Conservation (phyloP, 306 rosid species). For the Arachis hypogaea region DNA sequence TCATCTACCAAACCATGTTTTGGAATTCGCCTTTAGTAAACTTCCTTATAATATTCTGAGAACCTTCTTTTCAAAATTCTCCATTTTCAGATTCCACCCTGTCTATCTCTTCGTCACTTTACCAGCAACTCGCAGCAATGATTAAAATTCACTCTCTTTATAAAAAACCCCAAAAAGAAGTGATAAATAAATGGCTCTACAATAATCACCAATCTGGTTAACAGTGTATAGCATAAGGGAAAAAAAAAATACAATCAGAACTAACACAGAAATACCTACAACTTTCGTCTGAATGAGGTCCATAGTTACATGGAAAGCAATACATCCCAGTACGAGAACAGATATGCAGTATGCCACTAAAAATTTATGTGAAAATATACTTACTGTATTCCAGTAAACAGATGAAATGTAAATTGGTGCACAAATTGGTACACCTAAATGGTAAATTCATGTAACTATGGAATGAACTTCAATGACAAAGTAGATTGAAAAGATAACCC, state of each 20-base stretch:
- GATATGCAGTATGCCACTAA: too few relatives aligned
- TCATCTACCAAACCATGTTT: slow-evolving; percentile 7
- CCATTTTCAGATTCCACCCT: slow-evolving; percentile 14
- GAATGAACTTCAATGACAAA: too few relatives aligned
- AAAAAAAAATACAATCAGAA: neutral
- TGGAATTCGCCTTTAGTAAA: neutral
- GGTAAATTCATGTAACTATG: too few relatives aligned
- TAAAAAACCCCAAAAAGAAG: neutral
- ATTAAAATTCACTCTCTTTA: slow-evolving; percentile 21
- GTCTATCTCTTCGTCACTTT: slow-evolving; percentile 7
- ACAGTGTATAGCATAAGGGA: neutral
- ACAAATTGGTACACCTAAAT: too few relatives aligned
- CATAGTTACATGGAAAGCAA: too few relatives aligned
- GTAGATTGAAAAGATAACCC: too few relatives aligned
- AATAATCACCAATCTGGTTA: slow-evolving; percentile 20
- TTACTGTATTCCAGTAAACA: too few relatives aligned
- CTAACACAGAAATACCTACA: neutral
- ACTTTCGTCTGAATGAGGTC: neutral
- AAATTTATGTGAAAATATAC: too few relatives aligned
- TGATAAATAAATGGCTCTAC: neutral
- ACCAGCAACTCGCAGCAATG: slow-evolving; percentile 26
- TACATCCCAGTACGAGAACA: too few relatives aligned
- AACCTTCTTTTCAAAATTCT: slow-evolving; percentile 17
- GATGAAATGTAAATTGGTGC: too few relatives aligned
- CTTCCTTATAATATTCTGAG: slow-evolving; percentile 24